Evolutionary conservation across 1,284 basidiomycete species (phyloP).

Genomic region (Apiotrichum domesticum): DNA sequence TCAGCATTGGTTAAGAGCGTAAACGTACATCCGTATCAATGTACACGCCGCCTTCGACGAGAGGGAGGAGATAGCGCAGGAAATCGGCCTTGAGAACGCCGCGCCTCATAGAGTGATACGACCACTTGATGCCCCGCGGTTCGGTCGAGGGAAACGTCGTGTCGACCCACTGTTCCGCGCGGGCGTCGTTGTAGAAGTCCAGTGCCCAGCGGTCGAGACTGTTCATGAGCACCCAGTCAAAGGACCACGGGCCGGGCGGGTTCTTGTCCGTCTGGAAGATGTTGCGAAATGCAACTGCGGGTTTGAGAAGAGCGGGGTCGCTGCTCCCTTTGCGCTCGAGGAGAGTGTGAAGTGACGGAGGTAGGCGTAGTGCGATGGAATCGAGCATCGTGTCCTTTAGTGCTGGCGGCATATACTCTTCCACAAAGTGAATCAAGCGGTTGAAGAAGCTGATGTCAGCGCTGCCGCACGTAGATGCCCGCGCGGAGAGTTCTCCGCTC

Average conservation of each 20-base stretch:
- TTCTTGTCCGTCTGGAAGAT: conserved; percentile 41
- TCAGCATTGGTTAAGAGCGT: too few relatives aligned
- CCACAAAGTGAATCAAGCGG: neutral
- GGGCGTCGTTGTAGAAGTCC: conserved; percentile 39
- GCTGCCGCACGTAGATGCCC: neutral
- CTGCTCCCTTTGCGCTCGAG: neutral
- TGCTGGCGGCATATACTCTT: neutral
- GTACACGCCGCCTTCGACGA: conserved; percentile 48
- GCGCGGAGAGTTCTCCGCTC: too few relatives aligned
- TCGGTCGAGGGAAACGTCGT: conserved; percentile 28
- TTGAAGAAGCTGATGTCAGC: neutral
- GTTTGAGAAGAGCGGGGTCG: neutral
- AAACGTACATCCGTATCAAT: conserved; percentile 35
- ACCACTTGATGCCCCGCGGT: conserved; percentile 18
- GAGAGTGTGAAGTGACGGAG: neutral
- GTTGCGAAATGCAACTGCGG: conserved; percentile 30
- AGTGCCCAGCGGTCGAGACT: conserved; percentile 33
- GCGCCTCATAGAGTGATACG: conserved; percentile 39
- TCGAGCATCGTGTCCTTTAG: neutral
- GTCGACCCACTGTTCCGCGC: conserved; percentile 35
- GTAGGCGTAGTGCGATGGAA: neutral
- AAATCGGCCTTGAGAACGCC: conserved; percentile 47
- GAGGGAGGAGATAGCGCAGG: conserved; percentile 44
- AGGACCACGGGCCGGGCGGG: neutral
- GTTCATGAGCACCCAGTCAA: conserved; percentile 28